phyloP scores from a whole-genome alignment of 768 basidiomycete genomes.

The Lyophyllum semitale region DNA sequence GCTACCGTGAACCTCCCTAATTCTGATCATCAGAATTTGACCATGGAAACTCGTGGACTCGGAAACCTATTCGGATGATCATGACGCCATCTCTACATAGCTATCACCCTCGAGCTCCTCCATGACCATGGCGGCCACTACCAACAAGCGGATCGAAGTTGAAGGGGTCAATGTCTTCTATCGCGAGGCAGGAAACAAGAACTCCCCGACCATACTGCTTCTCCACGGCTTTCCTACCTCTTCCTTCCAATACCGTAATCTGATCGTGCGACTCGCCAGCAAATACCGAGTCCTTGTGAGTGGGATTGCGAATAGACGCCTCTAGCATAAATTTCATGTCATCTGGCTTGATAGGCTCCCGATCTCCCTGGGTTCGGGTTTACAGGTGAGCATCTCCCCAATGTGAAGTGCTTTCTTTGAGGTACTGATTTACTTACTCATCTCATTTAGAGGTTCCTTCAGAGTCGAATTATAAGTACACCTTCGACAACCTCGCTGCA shows the following conservation, averaged over 20 bases:
- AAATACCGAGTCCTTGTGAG: conserved; percentile 41
- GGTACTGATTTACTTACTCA: background rate
- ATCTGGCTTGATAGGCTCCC: conserved; percentile 33
- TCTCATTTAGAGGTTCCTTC: conserved; percentile 27
- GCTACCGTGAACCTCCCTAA: no score
- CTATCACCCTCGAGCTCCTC: no score
- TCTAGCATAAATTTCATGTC: background rate
- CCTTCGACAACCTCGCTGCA: conserved; percentile 39
- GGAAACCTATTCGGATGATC: no score
- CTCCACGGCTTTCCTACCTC: conserved; percentile 54
- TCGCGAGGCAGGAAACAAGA: conserved; percentile 35
- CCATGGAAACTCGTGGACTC: no score
- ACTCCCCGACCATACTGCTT: conserved; percentile 39
- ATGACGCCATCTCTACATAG: no score
- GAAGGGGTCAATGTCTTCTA: conserved; percentile 44
- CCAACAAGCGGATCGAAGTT: conserved; percentile 6
- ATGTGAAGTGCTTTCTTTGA: background rate
- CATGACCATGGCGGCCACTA: no score
- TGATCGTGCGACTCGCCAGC: conserved; percentile 41
- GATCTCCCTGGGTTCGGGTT: conserved; percentile 55
- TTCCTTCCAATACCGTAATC: conserved; percentile 49
- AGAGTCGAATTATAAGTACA: conserved; percentile 36
- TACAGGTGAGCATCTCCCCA: conserved; percentile 25
- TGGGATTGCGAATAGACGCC: background rate
- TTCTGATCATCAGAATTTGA: no score